Evolutionary conservation across 2,329 filamentous ascomycete genomes (phyloP).

Genomic region (Periconia digitata): DNA sequence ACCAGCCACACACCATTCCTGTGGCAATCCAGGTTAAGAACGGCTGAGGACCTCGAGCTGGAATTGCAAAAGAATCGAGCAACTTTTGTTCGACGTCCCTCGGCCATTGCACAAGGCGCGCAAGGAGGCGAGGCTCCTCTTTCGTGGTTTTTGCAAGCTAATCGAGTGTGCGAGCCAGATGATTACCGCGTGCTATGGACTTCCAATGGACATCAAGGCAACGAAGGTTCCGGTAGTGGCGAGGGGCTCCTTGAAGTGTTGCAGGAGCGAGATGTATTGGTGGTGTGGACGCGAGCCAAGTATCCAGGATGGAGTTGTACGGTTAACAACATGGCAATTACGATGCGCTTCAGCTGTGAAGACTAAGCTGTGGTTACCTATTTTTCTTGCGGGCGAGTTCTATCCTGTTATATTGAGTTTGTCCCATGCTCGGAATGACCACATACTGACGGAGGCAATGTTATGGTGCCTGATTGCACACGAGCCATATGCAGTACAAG

Average conservation of each 20-base stretch:
- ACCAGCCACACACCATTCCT: neutral
- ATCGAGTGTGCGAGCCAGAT: conserved; percentile 22
- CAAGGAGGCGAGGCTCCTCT: conserved; percentile 24
- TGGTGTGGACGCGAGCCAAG: conserved; percentile 38
- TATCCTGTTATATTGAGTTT: no score
- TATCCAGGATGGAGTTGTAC: conserved; percentile 33
- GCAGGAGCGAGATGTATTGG: conserved; percentile 26
- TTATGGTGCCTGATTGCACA: no score
- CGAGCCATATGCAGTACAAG: no score
- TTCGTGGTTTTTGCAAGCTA: conserved; percentile 38
- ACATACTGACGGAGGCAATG: no score
- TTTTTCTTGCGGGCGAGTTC: no score
- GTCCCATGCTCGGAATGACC: no score
- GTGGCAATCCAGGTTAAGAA: neutral
- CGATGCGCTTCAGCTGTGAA: conserved; percentile 22
- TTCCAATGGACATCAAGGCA: conserved; percentile 10
- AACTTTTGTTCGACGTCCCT: conserved; percentile 21
- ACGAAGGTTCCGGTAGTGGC: conserved; percentile 29
- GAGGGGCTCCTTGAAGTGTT: conserved; percentile 29
- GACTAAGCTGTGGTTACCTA: neutral
- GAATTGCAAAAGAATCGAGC: conserved; percentile 12
- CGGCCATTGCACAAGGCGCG: conserved; percentile 18
- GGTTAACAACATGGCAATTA: conserved; percentile 22
- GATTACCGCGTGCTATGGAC: conserved; percentile 26
- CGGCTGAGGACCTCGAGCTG: conserved; percentile 10